Base-by-base conservation (phyloP, 257 asterid species). In the Salvia hispanica region DNA sequence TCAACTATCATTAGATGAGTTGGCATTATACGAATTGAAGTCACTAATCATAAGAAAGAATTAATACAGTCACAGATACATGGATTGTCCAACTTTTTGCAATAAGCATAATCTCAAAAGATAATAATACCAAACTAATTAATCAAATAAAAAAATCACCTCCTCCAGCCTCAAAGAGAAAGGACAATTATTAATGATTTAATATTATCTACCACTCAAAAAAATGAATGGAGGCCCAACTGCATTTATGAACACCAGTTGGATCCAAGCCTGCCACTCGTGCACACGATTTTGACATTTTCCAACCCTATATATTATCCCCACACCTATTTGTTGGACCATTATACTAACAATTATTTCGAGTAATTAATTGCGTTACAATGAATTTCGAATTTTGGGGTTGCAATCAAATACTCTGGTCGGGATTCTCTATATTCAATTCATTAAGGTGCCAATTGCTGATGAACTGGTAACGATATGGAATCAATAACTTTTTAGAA, bases 221-320 rank as follows among this genome's bases (percentile, higher is more conserved):
- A 46, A 45, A 5, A 46, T 15, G 16, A 47, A 58, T 58, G 15
- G 50, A 59, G 50, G 50, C 31, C 69, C 61, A 6, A 16, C 6
- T 62, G 73, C 80, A 72, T 69, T 75, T 75, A 79, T 69, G 73
- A 59, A 65, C 34, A 37, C 72, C 75, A 75, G 83, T 69, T 75
- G 83, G 75, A 64, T 79, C 78, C 78, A 71, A 74, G 48, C 55
- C 48, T 46, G 72, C 76, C 74, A 68, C 77, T 72, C 84, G 84
- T 79, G 83, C 58, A 75, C 69, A 67, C 54, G 58, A 64, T 72
- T 63, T 54, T 39, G 77, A 72, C 80, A 79, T 75, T 72, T 77
- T 42, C 54, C 61, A 21, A 66, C 61, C 54, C 54, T 4, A 51
- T 39, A 39, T 39, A 1, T 25, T 25, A 39, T 48, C 63, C 77